A percentile compares a stretch with the other conserved stretches of the same genome.
These are phyloP conservation scores for Agaricus subrufescens DNA, from an alignment of 768 basidiomycete genomes.

Conservation along the genomic window DNA sequence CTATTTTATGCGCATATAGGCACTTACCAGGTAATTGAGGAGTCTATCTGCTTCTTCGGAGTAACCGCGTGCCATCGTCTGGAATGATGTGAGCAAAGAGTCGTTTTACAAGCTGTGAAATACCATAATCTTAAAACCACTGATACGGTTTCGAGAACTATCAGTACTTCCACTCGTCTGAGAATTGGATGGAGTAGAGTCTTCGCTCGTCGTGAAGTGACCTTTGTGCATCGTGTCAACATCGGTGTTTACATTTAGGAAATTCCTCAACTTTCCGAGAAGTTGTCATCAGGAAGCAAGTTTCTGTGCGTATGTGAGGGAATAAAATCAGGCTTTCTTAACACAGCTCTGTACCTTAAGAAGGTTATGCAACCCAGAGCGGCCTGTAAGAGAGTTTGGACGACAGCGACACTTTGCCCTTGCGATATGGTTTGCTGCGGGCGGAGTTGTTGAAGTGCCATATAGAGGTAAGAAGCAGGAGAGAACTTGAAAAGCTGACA, in stretches of 20 bases:
- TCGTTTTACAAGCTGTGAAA: neutral
- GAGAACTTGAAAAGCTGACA: neutral
- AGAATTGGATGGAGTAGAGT: constrained; percentile 29
- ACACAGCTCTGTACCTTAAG: constrained; percentile 43
- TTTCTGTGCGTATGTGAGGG: constrained; percentile 38
- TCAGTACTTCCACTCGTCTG: constrained; percentile 28
- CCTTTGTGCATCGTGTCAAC: constrained; percentile 27
- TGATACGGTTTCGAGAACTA: constrained; percentile 35
- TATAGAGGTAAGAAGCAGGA: neutral
- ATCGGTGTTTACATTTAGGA: neutral
- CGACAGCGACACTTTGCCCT: constrained; percentile 61
- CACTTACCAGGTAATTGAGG: constrained; percentile 63
- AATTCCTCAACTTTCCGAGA: constrained; percentile 48
- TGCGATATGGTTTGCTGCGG: constrained; percentile 43
- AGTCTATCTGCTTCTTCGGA: constrained; percentile 82
- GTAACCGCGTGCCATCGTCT: constrained; percentile 69
- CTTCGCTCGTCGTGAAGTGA: constrained; percentile 50
- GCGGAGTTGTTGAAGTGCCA: constrained; percentile 26
- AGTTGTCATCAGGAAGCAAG: constrained; percentile 76
- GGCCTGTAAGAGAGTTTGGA: constrained; percentile 69
- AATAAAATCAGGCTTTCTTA: neutral
- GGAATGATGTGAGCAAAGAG: neutral
- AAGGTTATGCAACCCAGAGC: constrained; percentile 76
- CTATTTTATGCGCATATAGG: constrained; percentile 9
- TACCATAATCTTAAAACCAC: constrained; percentile 70